These are phyloP conservation scores for Solanum dulcamara DNA, from an alignment of 257 asterid genomes.

Conservation along the genomic window DNA sequence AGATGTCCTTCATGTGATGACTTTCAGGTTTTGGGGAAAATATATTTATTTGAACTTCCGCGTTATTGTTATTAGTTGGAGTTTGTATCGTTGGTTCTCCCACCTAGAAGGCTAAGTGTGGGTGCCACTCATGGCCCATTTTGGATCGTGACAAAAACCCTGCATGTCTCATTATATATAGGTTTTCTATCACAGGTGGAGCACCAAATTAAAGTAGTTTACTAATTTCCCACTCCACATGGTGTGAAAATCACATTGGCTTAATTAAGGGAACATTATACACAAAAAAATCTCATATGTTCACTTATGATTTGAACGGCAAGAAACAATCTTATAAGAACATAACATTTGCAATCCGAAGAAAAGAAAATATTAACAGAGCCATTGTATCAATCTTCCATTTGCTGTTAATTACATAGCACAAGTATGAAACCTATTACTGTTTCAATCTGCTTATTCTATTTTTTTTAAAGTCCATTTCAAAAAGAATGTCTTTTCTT, in stretches of 20 bases:
- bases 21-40: no score
- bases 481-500: no score
- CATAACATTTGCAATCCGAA: background rate
- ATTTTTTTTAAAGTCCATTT: no score
- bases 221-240: background rate
- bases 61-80: no score
- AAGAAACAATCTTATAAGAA: background rate
- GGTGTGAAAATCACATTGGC: background rate
- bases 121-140: no score
- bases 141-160: no score
- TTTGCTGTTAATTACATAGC: background rate
- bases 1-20: no score
- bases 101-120: no score
- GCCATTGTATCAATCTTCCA: background rate
- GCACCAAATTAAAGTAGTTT: background rate
- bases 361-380: background rate
- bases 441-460: no score
- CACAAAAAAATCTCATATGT: background rate
- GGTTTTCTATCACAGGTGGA: background rate
- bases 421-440: background rate
- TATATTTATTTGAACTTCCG: no score
- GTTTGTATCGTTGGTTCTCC: no score
- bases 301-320: background rate
- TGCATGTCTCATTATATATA: background rate
- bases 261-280: background rate